Base-by-base conservation (phyloP, 148 eudicot species). In the Vaccinium myrtillus region DNA sequence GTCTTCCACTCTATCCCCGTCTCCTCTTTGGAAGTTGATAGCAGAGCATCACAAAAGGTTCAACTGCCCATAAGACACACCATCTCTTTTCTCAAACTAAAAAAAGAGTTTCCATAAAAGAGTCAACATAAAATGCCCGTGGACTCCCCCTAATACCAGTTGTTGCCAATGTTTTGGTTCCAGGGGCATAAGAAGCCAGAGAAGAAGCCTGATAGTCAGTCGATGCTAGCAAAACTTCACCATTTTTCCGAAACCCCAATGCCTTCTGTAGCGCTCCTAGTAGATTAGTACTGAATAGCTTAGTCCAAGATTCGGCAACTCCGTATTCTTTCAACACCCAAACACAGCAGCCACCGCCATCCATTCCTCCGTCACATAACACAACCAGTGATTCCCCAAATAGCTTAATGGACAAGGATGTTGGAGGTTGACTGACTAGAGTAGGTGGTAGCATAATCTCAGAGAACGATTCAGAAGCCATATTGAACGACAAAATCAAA, bases 271-370 rank as follows among this genome's bases (percentile, higher is more conserved):
- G 49, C 6, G 6, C 21, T 21, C 36, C 82, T 2, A 78, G 43
- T 25, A 86, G 48, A 36, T 36, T 27, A 63, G 84, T 25, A 58
- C 48, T 82, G 43, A 54, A 82, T 48, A 87, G 21, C 55, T 67
- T 86, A n/a, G 83, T 69, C 89, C 88, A 89, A 8, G 91, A 85
- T 78, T 71, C 83, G 10, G 16, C 49, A 71, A 86, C 86, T 13
- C 88, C 89, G 55, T 87, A 87, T 23, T 84, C 85, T 46, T 56
- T 86, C 90, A 89, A 86, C 43, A 81, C 84, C 91, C 91, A 89
- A 15, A 89, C 82, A 12, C 73, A 56, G 54, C 85, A 87, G 11
- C 73, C 75, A 54, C 74, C 88, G 6, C 16, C 19, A 19, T 61
- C 88, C 21, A 13, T 50, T 43, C 75, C 71, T 78, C 14, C 75